A percentile compares a stretch with the other conserved stretches of the same genome.
phyloP scores from a whole-genome alignment of 345 rosid genomes.

The Eucalyptus urophylla region DNA sequence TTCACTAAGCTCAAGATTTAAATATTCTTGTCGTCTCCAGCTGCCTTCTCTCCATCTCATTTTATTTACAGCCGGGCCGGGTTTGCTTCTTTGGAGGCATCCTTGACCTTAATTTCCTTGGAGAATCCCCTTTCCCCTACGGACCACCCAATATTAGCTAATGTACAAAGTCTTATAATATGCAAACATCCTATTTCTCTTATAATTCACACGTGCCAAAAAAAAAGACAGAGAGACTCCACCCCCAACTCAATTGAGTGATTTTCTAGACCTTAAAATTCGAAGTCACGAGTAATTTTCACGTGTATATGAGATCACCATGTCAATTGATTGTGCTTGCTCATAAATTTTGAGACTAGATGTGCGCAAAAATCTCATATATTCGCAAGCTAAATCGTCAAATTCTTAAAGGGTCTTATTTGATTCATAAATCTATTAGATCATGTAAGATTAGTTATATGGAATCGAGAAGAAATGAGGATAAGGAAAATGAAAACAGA shows the following conservation, averaged over 20 bases:
- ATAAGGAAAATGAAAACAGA: not conserved
- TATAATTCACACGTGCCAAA: not conserved
- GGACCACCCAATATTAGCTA: not conserved
- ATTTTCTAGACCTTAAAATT: not conserved
- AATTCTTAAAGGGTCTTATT: not conserved
- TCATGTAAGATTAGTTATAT: not conserved
- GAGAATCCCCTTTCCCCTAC: not conserved
- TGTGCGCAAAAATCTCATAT: accelerated
- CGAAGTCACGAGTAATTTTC: not conserved
- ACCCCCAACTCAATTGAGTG: not conserved
- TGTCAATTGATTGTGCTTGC: not conserved
- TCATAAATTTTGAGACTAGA: no score
- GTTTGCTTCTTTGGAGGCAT: not conserved
- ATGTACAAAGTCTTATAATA: not conserved
- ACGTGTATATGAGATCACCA: not conserved
- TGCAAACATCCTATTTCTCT: not conserved
- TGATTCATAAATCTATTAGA: not conserved
- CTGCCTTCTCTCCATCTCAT: not conserved
- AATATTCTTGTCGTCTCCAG: not conserved
- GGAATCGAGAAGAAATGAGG: not conserved
- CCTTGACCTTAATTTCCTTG: not conserved
- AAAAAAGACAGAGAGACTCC: not conserved
- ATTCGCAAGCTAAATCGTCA: not conserved
- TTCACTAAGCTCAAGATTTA: not conserved
- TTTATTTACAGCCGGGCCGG: not conserved